Percentiles rank a stretch among this genome's conserved stretches.
These are phyloP conservation scores for Monosporascus sp. DNA, from an alignment of 2,329 filamentous ascomycete species.

Conservation along the genomic window DNA sequence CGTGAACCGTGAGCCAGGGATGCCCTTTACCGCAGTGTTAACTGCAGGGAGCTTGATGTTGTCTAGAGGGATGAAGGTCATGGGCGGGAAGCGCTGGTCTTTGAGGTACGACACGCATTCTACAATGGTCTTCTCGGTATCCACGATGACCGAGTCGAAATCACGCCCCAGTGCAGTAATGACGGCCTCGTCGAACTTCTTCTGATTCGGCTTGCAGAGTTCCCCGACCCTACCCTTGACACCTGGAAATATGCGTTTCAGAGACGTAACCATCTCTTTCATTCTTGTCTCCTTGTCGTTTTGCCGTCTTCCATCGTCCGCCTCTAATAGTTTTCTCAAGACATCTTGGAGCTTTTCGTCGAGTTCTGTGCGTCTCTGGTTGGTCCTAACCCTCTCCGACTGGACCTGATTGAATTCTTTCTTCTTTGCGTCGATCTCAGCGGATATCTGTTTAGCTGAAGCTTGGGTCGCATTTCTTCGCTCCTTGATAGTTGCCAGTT, in stretches of 20 bases:
- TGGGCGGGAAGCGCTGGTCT: constrained; percentile 78
- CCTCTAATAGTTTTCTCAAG: constrained; percentile 73
- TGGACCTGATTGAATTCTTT: constrained; percentile 82
- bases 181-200: constrained; percentile 91
- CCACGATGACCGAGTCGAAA: constrained; percentile 91
- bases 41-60: constrained; percentile 93
- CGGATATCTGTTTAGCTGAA: constrained; percentile 60
- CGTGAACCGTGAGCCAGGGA: constrained; percentile 78
- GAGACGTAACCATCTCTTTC: constrained; percentile 75
- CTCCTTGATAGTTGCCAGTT: constrained; percentile 63
- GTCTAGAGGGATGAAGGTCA: constrained; percentile 93
- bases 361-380: constrained; percentile 78
- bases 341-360: constrained; percentile 88
- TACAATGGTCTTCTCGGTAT: constrained; percentile 88
- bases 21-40: constrained; percentile 85
- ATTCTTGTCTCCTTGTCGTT: constrained; percentile 73
- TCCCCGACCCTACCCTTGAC: constrained; percentile 88
- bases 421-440: constrained; percentile 82
- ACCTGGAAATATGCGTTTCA: constrained; percentile 88
- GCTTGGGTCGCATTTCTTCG: constrained; percentile 59
- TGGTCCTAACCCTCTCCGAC: constrained; percentile 75
- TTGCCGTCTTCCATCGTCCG: constrained; percentile 78
- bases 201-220: constrained; percentile 92
- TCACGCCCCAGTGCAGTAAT: constrained; percentile 87
- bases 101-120: constrained; percentile 94